phyloP scores from a whole-genome alignment of 257 asterid species.

The Catharanthus roseus region DNA sequence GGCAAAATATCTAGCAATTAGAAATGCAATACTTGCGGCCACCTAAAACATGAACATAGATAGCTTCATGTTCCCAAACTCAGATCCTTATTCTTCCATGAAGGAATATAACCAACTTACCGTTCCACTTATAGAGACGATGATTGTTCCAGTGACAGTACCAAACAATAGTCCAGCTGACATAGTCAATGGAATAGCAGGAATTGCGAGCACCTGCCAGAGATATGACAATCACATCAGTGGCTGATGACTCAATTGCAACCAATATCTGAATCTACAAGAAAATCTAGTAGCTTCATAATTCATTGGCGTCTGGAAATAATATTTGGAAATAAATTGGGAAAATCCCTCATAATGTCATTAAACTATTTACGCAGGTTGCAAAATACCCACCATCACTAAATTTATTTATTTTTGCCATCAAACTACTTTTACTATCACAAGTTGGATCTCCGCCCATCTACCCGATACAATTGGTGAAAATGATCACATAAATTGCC shows the following conservation, averaged over 20 bases:
- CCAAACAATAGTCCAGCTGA: constrained; percentile 98
- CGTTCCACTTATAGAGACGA: constrained; percentile 93
- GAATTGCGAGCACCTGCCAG: constrained; percentile 83
- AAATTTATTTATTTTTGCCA: too few species aligned
- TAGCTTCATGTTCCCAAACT: constrained; percentile 17
- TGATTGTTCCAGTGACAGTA: constrained; percentile 69
- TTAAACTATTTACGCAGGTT: too few species aligned
- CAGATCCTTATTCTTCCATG: constrained; percentile 10
- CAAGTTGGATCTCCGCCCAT: too few species aligned
- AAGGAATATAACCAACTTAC: constrained; percentile 37
- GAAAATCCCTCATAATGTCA: too few species aligned
- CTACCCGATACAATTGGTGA: too few species aligned
- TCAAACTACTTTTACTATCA: too few species aligned
- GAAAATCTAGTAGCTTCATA: not conserved
- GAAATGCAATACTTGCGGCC: constrained; percentile 89
- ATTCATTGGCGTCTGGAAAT: not conserved
- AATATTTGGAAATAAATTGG: not conserved
- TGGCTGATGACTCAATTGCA: not conserved
- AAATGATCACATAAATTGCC: too few species aligned
- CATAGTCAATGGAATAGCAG: constrained; percentile 94
- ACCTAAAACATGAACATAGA: constrained; percentile 43
- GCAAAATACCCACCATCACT: too few species aligned
- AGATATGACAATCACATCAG: constrained; percentile 13
- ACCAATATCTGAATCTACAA: not conserved
- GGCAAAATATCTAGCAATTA: constrained; percentile 96